A percentile compares a stretch with the other conserved stretches of the same genome.
Evolutionary conservation across 257 asterid species (phyloP).

Genomic region (Coffea eugenioides): DNA sequence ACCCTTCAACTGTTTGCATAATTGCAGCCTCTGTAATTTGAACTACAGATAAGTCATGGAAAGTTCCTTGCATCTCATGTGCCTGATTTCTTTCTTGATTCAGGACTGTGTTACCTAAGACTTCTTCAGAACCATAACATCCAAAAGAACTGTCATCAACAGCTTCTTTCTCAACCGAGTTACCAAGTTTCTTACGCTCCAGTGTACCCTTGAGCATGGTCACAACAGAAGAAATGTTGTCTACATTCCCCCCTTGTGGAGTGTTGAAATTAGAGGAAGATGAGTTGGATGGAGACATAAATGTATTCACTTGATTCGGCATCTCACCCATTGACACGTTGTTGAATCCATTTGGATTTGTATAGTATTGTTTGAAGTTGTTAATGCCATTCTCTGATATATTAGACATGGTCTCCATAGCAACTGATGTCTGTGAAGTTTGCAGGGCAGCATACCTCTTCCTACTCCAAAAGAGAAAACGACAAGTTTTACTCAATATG

Average conservation of each 20-base stretch:
- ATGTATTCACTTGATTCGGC: conserved; percentile 22
- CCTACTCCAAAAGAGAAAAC: conserved; percentile 35
- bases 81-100: conserved; percentile 37
- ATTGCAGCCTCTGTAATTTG: conserved; percentile 46
- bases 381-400: conserved; percentile 33
- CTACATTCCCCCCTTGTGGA: conserved; percentile 42
- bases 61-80: conserved; percentile 39
- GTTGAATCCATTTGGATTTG: conserved; percentile 22
- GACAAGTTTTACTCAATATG: not conserved
- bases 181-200: conserved; percentile 35
- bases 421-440: conserved; percentile 51
- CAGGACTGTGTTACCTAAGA: conserved; percentile 24
- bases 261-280: conserved; percentile 57
- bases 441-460: conserved; percentile 80
- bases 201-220: conserved; percentile 89
- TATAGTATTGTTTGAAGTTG: conserved; percentile 33
- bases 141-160: conserved; percentile 42
- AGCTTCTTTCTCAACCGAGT: conserved; percentile 31
- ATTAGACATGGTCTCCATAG: conserved; percentile 50
- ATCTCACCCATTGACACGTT: conserved; percentile 24
- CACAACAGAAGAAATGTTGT: conserved; percentile 76
- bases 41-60: conserved; percentile 36
- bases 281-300: conserved; percentile 39
- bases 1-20: conserved; percentile 44
- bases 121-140: conserved; percentile 39